A percentile compares a stretch with the other conserved stretches of the same genome.
phyloP scores from a whole-genome alignment of 257 asterid genomes.

The Misopates orontium region DNA sequence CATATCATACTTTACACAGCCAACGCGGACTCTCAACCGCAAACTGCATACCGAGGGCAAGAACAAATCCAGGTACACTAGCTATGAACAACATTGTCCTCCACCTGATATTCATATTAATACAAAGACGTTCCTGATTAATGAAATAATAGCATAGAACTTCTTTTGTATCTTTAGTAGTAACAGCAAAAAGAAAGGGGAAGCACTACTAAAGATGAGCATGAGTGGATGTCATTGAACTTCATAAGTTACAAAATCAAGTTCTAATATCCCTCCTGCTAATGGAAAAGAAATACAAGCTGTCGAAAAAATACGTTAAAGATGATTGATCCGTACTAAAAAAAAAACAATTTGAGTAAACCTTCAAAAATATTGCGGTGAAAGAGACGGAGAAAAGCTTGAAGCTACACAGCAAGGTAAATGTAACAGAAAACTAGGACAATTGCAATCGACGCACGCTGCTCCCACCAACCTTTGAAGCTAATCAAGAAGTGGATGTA shows the following conservation, averaged over 20 bases:
- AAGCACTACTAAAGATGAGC: conserved; percentile 2
- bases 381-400: too few relatives aligned
- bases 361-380: too few relatives aligned
- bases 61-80: conserved; percentile 62
- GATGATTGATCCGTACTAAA: background rate
- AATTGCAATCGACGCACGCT: background rate
- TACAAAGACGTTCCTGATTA: conserved; percentile 9
- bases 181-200: background rate
- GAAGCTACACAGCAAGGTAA: too few relatives aligned
- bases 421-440: background rate
- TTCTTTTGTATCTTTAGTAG: background rate
- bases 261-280: background rate
- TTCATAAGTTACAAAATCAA: background rate
- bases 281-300: background rate
- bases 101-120: conserved; percentile 62
- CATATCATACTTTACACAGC: conserved; percentile 71
- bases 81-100: conserved; percentile 71
- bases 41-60: conserved; percentile 83
- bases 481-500: background rate
- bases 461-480: conserved; percentile 4
- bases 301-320: background rate
- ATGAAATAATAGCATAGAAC: conserved; percentile 2
- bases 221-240: background rate
- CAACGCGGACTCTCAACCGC: conserved; percentile 93
- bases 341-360: too few relatives aligned